These are phyloP conservation scores for Sugiyamaella marilandica DNA, from an alignment of 805 yeast genomes.

Conservation along the genomic window DNA sequence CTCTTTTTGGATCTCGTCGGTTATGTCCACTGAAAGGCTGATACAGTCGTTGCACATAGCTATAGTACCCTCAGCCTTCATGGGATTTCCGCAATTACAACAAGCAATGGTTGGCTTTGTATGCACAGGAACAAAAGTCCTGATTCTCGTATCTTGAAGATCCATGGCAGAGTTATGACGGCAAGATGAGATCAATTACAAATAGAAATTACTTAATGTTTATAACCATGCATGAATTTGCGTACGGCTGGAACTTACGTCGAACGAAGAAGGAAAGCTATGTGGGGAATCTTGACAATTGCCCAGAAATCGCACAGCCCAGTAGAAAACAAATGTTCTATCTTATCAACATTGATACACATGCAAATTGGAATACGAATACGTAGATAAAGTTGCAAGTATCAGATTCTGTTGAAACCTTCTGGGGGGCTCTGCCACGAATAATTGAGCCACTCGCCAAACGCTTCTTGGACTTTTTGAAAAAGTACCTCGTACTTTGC, in stretches of 20 bases:
- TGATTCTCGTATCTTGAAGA: constrained; percentile 11
- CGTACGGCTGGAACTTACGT: no score
- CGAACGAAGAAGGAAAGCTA: no score
- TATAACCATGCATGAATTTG: no score
- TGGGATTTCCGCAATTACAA: constrained; percentile 94
- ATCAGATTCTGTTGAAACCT: neutral
- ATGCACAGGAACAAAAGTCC: constrained; percentile 32
- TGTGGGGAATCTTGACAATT: no score
- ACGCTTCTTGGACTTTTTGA: constrained; percentile 3
- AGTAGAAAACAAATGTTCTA: no score
- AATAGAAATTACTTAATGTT: no score
- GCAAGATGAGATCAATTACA: neutral
- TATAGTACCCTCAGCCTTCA: constrained; percentile 84
- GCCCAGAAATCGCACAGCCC: no score
- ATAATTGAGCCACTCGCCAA: constrained; percentile 15
- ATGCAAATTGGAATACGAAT: no score
- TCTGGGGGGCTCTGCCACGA: constrained; percentile 15
- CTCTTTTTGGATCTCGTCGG: constrained; percentile 84
- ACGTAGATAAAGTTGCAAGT: no score
- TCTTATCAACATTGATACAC: no score
- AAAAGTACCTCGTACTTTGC: constrained; percentile 10
- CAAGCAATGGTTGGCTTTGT: constrained; percentile 78
- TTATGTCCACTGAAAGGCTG: constrained; percentile 83
- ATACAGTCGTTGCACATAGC: constrained; percentile 97
- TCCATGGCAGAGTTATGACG: constrained; percentile 10